Conservation (phyloP, 2,329 filamentous ascomycete species). For the Fusarium kyushuense region DNA sequence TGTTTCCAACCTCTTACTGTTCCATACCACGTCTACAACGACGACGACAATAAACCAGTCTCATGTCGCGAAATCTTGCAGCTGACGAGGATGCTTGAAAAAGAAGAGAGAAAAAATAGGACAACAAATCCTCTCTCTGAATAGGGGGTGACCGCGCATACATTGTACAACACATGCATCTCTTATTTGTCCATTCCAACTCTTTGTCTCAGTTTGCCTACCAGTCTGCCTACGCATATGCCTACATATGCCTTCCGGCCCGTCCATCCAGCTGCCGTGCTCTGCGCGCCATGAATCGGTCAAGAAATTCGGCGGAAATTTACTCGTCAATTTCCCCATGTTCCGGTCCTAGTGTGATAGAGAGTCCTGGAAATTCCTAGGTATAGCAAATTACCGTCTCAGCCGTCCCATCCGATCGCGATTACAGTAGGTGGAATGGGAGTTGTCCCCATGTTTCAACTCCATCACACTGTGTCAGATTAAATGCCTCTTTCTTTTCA, state of each 20-base stretch:
- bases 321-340: slow-evolving; percentile 21
- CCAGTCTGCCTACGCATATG: slow-evolving; percentile 35
- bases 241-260: slow-evolving; percentile 6
- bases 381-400: neutral
- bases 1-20: slow-evolving; percentile 34
- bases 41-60: slow-evolving; percentile 36
- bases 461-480: slow-evolving; percentile 37
- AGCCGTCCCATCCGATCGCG: slow-evolving; percentile 20
- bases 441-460: slow-evolving; percentile 8
- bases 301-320: slow-evolving; percentile 22
- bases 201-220: slow-evolving; percentile 35
- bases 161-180: slow-evolving; percentile 22
- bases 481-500: slow-evolving; percentile 21
- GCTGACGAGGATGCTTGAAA: slow-evolving; percentile 39
- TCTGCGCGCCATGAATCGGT: slow-evolving; percentile 29
- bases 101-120: slow-evolving; percentile 7
- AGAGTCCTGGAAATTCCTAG: neutral
- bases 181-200: slow-evolving; percentile 1
- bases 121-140: slow-evolving; percentile 25
- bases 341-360: slow-evolving; percentile 16
- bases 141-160: slow-evolving; percentile 15
- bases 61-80: slow-evolving; percentile 22
- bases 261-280: slow-evolving; percentile 21
- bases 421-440: slow-evolving; percentile 25
- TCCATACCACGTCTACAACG: slow-evolving; percentile 10